phyloP scores from a whole-genome alignment of 1,284 basidiomycete species.

The Fomitopsis betulina region DNA sequence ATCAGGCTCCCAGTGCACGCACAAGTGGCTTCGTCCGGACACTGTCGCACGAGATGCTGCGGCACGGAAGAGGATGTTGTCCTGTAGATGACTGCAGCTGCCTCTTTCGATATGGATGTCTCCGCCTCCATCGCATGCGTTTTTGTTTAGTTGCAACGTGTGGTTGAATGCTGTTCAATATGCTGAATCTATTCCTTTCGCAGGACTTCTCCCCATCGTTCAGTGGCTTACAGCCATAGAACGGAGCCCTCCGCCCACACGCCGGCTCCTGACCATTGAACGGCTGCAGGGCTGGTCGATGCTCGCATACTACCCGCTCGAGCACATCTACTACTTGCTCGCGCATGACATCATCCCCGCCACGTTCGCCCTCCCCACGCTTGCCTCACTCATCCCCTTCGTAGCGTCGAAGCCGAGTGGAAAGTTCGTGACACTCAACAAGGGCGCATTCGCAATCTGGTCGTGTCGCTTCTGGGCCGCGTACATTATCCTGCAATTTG shows the following conservation, averaged over 20 bases:
- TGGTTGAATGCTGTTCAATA: no score
- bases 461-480: constrained; percentile 75
- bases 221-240: constrained; percentile 76
- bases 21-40: not conserved
- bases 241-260: constrained; percentile 61
- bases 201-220: constrained; percentile 71
- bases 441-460: constrained; percentile 48
- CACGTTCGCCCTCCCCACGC: constrained; percentile 37
- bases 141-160: no score
- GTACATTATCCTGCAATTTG: constrained; percentile 72
- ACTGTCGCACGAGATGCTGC: not conserved
- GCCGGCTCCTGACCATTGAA: constrained; percentile 68
- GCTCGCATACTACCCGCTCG: constrained; percentile 78
- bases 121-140: no score
- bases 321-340: constrained; percentile 71
- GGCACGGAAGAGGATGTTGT: no score
- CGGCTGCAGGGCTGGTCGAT: constrained; percentile 82
- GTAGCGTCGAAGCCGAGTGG: constrained; percentile 31
- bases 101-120: no score
- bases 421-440: constrained; percentile 37
- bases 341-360: constrained; percentile 60
- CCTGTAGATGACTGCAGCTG: no score
- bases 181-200: not conserved
- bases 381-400: constrained; percentile 30
- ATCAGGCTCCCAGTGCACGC: no score